Conservation (phyloP, 2,329 filamentous ascomycete species). For the Neocatenulostroma microsporum region DNA sequence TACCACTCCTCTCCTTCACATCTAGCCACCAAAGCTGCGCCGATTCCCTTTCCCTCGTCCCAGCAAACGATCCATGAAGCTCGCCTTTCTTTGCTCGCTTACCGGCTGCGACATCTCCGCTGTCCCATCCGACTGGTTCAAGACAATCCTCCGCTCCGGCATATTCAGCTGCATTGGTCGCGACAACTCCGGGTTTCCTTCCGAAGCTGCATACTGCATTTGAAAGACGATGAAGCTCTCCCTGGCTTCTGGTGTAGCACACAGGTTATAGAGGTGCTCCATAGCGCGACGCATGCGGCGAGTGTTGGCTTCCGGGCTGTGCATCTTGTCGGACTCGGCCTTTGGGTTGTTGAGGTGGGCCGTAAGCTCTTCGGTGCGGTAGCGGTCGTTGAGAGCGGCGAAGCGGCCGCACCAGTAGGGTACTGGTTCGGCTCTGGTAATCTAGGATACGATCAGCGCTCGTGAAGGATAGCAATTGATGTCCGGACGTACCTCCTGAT, state of each 20-base stretch:
- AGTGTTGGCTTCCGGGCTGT: constrained; percentile 21
- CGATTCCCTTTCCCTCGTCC: constrained; percentile 23
- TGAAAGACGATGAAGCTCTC: constrained; percentile 26
- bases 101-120: too few relatives aligned
- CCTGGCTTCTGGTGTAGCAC: constrained; percentile 23
- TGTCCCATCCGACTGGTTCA: constrained; percentile 8
- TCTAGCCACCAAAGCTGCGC: too few relatives aligned
- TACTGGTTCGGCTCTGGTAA: constrained; percentile 30
- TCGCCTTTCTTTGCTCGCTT: constrained; percentile 21
- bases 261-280: constrained; percentile 21
- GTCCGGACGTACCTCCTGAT: background rate
- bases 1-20: too few relatives aligned
- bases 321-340: constrained; percentile 22
- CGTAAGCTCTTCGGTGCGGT: constrained; percentile 37
- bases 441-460: too few relatives aligned
- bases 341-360: constrained; percentile 26
- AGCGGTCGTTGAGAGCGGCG: constrained; percentile 49
- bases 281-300: constrained; percentile 24
- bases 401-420: constrained; percentile 59
- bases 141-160: constrained; percentile 10
- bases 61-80: constrained; percentile 29
- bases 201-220: constrained; percentile 17
- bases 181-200: constrained; percentile 18
- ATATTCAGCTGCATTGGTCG: constrained; percentile 14
- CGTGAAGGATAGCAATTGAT: background rate